Base-by-base conservation (phyloP, 495 filamentous ascomycete genomes). In the Trichoderma erinaceum region DNA sequence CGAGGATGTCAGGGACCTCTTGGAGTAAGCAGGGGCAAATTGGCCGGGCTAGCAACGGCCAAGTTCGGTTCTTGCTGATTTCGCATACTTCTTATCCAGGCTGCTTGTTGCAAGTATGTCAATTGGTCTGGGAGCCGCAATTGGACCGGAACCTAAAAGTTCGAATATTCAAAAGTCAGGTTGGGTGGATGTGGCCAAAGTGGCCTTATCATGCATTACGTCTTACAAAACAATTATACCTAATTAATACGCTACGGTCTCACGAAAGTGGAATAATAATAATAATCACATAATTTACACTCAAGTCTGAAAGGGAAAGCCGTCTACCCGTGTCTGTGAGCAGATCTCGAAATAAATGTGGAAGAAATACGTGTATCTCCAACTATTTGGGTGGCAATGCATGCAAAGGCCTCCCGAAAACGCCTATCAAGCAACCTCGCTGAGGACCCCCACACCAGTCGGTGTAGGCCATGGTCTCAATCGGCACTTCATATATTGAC, bases 1-100 rank as follows among this genome's bases (percentile, higher is more conserved):
- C 71, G 76, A 88, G 48, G 88, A 89, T 72, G 84, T 88, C 66
- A 88, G 85, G 74, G 88, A 89, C 72, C 85, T 93, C 73, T 83
- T 86, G 81, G 87, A 92, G 73, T 86, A 87, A 38, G 72, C n/a
- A 41, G 4, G 64, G 32, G 35, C 61, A 21, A 27, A 35, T 35
- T 64, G 13, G 61, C 27, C 15, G 29, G 15, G 27, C 27, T 23
- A 18, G 38, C 41, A 65, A 23, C 58, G 58, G 41, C 6, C 38
- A 23, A 16, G 13, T n/a, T 10, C n/a, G 64, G 13, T 32, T n/a
- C 4, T 23, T 15, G 25, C 56, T 52, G n/a, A 10, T 21, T 21
- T 23, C 8, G 43, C n/a, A 10, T 23, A 18, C 32, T 35, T 64
- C 0, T n/a, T 11, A 21, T 13, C 6, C 23, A 23, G 11, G 15